Evolutionary conservation across 129 eudicot species (phyloP), one percentile per base, ranked within the genome.

Genomic region (Erigeron canadensis): DNA sequence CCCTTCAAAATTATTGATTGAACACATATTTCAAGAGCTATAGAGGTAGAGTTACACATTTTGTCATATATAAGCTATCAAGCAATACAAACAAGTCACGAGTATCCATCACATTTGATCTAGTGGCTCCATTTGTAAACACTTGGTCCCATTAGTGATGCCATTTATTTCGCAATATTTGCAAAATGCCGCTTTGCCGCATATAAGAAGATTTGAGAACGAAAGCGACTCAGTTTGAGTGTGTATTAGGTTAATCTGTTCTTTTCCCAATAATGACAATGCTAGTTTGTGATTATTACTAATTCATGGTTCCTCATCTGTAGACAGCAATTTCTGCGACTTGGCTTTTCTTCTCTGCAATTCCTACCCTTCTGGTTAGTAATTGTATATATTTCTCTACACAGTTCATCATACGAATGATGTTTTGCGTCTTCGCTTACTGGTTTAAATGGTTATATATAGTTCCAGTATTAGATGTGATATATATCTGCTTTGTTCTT

Each of bases 291-390:
- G 73, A 53, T 73, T 63, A 53, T 79, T 37, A 39, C 23, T 69
- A 22, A 62, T 13, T 67, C 65, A 44, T 18, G 13, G 1, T 23
- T 48, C 40, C 39, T 77, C 55, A 37, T 77, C 79, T 83, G 62
- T 80, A 87, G 97, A 78, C 86, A 56, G 95, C 92, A 40, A 61
- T 86, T 51, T 91, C 95, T n/a, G 88, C 92, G 70, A 86, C 91
- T 41, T 82, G 91, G 95, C 89, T 91, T 15, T 91, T 91, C 76
- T 85, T 83, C 79, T 70, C 92, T 37, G 88, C 95, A 42, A 91
- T 91, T 51, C 97, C 97, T 4, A 70, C 97, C 19, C 86, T 91
- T 50, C 76, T 87, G 97, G 97, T 85, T 74, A 65, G 91, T 84
- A 18, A 42, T 41, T 34, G 6, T 67, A n/a, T 68, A 2, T 23